These are phyloP conservation scores for Naganishia vishniacii DNA, from an alignment of 768 basidiomycete species.

Conservation along the genomic window DNA sequence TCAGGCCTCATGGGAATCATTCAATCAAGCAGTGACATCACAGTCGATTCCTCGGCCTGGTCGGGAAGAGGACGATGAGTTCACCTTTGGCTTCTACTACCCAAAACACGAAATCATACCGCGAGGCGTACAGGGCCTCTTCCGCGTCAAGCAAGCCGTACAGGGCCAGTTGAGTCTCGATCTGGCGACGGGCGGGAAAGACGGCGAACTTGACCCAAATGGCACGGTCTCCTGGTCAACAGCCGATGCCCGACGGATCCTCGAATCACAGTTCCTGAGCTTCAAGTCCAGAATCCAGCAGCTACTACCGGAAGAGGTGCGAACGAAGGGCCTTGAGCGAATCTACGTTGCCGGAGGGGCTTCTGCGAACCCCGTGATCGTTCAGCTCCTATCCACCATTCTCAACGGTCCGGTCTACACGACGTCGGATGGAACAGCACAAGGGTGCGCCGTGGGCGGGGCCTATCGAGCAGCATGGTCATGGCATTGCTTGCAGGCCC, in stretches of 20 bases:
- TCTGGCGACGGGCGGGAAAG: conserved; percentile 18
- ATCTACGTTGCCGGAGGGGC: conserved; percentile 76
- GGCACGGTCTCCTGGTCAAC: conserved; percentile 22
- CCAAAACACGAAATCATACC: conserved; percentile 84
- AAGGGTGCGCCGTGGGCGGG: conserved; percentile 27
- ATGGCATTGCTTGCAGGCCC: conserved; percentile 10
- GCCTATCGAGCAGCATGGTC: conserved; percentile 24
- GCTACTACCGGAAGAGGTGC: background rate
- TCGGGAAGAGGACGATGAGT: conserved; percentile 24
- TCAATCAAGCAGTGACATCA: conserved; percentile 61
- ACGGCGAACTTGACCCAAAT: conserved; percentile 49
- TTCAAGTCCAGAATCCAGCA: conserved; percentile 71
- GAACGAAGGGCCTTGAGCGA: conserved; percentile 44
- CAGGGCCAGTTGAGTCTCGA: conserved; percentile 29
- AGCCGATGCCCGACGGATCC: conserved; percentile 66
- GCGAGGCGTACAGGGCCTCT: conserved; percentile 65
- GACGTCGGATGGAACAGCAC: conserved; percentile 14
- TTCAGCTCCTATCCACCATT: conserved; percentile 71
- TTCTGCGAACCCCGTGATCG: conserved; percentile 65
- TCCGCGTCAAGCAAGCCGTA: conserved; percentile 37
- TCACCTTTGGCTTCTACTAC: conserved; percentile 66
- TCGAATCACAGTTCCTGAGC: conserved; percentile 79
- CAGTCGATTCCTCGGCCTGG: conserved; percentile 48
- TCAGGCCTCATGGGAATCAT: conserved; percentile 61
- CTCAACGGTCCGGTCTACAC: conserved; percentile 67